These are phyloP conservation scores for Sarocladium kiliense DNA, from an alignment of 2,329 filamentous ascomycete genomes.

Conservation along the genomic window DNA sequence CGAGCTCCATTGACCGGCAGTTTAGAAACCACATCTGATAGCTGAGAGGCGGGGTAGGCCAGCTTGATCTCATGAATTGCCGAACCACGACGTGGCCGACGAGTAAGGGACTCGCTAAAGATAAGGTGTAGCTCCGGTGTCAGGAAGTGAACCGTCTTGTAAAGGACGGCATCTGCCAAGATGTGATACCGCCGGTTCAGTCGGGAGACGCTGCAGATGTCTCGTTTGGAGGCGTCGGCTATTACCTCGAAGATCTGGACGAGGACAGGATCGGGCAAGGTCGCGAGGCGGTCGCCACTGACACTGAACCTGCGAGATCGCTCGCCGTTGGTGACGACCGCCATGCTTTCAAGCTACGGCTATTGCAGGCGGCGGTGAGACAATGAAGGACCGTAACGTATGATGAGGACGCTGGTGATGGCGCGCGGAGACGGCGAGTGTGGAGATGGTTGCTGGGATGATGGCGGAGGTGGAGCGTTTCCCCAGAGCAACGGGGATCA, in stretches of 20 bases:
- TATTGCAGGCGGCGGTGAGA: background rate
- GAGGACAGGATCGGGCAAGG: constrained; percentile 34
- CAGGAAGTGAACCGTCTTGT: constrained; percentile 41
- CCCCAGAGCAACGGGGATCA: background rate
- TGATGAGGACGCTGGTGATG: background rate
- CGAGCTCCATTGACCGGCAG: constrained; percentile 28
- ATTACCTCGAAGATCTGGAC: constrained; percentile 33
- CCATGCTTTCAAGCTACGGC: background rate
- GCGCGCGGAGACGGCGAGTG: background rate
- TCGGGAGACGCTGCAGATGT: constrained; percentile 37
- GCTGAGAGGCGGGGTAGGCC: constrained; percentile 37
- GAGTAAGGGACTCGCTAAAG: constrained; percentile 41
- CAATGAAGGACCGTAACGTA: background rate
- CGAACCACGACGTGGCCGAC: constrained; percentile 41
- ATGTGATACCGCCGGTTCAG: constrained; percentile 37
- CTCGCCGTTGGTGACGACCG: constrained; percentile 9
- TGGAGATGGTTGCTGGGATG: constrained; percentile 2
- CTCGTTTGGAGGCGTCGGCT: constrained; percentile 25
- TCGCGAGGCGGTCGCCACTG: constrained; percentile 16
- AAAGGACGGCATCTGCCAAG: constrained; percentile 41
- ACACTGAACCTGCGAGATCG: constrained; percentile 7
- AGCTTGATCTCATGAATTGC: constrained; percentile 40
- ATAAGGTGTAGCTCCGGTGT: constrained; percentile 41
- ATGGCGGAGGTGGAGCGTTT: constrained; percentile 4
- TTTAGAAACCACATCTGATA: constrained; percentile 35